Evolutionary conservation across 352 stramenopile genomes (phyloP), one percentile per base, ranked within the genome.

Genomic region (Discostella stelligera): DNA sequence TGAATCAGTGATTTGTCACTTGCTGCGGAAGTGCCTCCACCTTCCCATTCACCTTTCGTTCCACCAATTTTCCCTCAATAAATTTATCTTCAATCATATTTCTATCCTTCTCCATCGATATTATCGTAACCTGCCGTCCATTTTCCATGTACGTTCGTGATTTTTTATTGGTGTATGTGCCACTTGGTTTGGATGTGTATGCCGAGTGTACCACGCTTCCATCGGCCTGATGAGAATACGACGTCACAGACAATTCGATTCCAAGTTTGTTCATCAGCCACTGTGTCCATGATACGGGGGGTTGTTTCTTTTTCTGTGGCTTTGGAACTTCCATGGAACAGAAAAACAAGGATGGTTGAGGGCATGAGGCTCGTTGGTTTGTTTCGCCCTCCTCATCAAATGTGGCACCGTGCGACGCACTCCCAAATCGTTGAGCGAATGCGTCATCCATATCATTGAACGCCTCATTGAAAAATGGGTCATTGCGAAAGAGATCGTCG

Each of bases 21-120:
- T 64, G 48, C 25, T 64, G 30, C 10, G 55, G n/a, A 20, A 44
- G 49, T 21, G 30, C 27, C 30, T 79, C 62, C 9, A 69, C 20
- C 39, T 63, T 59, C 66, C 79, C 79, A 82, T 89, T 89, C 0
- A 89, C 65, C 56, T 64, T 73, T 27, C 82, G 66, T 61, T 85
- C 79, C 11, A 85, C 65, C 11, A 89, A 54, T 48, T 76, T 52
- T 39, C 74, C 66, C 1, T 46, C 66, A 27, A 87, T 65, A 25
- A 78, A 77, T 56, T 67, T 84, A 76, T 90, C 84, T 79, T 88
- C 74, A 49, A 90, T 86, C 32, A 46, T 64, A 66, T 87, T 85
- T 0, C 84, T 81, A 83, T 90, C 54, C 30, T 83, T 82, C 55
- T 86, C 78, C 79, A 88, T 77, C 14, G 71, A 83, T 66, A 80